phyloP scores from a whole-genome alignment of 495 filamentous ascomycete species.

The Pseudevernia furfuracea region DNA sequence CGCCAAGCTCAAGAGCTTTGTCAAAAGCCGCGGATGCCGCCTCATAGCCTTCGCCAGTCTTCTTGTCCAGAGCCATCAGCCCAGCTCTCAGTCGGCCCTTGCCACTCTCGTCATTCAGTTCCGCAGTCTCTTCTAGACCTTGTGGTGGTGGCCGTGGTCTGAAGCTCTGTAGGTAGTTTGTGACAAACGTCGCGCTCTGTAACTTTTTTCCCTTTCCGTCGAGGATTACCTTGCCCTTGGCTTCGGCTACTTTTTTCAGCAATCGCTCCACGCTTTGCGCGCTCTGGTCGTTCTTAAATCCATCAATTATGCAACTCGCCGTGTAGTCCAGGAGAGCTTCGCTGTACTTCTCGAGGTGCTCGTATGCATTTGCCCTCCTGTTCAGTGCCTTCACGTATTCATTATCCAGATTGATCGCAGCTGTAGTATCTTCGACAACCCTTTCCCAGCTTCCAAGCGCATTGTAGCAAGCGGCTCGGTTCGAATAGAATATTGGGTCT shows the following conservation, averaged over 20 bases:
- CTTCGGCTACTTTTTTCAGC: slow-evolving; percentile 93
- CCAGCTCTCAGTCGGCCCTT: slow-evolving; percentile 79
- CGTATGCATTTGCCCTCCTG: slow-evolving; percentile 90
- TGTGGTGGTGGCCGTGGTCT: slow-evolving; percentile 66
- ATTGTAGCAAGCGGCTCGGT: slow-evolving; percentile 95
- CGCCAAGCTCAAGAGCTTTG: slow-evolving; percentile 71
- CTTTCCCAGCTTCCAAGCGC: slow-evolving; percentile 87
- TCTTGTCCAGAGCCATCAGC: slow-evolving; percentile 68
- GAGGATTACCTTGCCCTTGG: slow-evolving; percentile 82
- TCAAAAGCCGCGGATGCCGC: slow-evolving; percentile 79
- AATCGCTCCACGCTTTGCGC: slow-evolving; percentile 86
- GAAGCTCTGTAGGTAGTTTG: slow-evolving; percentile 99
- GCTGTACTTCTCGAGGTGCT: slow-evolving; percentile 82
- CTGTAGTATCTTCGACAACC: slow-evolving; percentile 94
- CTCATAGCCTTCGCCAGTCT: slow-evolving; percentile 83
- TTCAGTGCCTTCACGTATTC: slow-evolving; percentile 98
- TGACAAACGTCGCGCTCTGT: slow-evolving; percentile 90
- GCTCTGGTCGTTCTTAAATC: slow-evolving; percentile 80
- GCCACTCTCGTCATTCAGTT: slow-evolving; percentile 69
- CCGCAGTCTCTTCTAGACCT: slow-evolving; percentile 71
- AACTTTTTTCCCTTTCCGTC: slow-evolving; percentile 71
- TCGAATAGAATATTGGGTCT: slow-evolving; percentile 97
- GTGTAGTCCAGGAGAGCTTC: slow-evolving; percentile 96
- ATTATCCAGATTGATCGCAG: slow-evolving; percentile 81
- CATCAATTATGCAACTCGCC: slow-evolving; percentile 97